These are phyloP conservation scores for Evansstolkia leycettana DNA, from an alignment of 495 filamentous ascomycete species.

Conservation along the genomic window DNA sequence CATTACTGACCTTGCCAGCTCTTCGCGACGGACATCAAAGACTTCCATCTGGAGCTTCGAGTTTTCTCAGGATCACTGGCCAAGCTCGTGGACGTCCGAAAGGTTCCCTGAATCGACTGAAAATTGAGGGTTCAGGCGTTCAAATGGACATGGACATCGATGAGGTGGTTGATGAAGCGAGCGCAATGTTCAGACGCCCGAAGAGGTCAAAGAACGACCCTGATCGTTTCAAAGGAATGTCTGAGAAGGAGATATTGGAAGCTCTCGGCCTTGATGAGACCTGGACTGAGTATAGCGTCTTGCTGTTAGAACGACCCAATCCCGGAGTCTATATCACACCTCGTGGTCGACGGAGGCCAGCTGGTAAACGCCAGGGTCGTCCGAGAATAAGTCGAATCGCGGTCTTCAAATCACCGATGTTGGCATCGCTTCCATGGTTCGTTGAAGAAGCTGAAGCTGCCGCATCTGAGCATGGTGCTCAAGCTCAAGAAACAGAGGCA, in stretches of 20 bases:
- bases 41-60: too few species aligned
- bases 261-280: slow-evolving; percentile 30
- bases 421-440: slow-evolving; percentile 30
- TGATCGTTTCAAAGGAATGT: slow-evolving; percentile 15
- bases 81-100: background rate
- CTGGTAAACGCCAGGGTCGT: slow-evolving; percentile 33
- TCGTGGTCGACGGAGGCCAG: slow-evolving; percentile 30
- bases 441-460: slow-evolving; percentile 2
- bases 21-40: background rate
- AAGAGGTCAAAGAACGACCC: slow-evolving; percentile 8
- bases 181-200: background rate
- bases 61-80: too few species aligned
- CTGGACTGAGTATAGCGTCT: slow-evolving; percentile 32
- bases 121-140: background rate
- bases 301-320: slow-evolving; percentile 23
- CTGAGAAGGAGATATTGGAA: slow-evolving; percentile 25
- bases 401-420: slow-evolving; percentile 34
- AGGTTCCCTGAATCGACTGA: too few species aligned
- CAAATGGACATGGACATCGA: background rate
- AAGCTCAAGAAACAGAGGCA: background rate
- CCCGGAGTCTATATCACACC: slow-evolving; percentile 43
- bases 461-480: too few species aligned
- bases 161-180: background rate
- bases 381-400: slow-evolving; percentile 36
- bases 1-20: background rate